Evolutionary conservation across 176 grass and related monocot genomes (phyloP).

Genomic region (Oryza glumipatula): DNA sequence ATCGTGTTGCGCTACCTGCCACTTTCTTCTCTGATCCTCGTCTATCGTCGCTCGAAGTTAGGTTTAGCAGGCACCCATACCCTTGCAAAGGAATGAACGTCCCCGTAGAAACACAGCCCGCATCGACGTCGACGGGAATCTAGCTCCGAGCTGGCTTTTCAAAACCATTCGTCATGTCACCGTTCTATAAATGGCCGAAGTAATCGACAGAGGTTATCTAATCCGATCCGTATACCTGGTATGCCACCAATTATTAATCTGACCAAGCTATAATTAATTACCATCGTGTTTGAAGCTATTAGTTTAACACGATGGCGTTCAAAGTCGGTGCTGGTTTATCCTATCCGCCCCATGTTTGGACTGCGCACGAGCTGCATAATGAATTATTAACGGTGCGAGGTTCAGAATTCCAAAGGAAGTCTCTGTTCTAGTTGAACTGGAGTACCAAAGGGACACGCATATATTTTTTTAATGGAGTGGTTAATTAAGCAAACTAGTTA

Average conservation of each 20-base stretch:
- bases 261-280: background rate
- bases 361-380: background rate
- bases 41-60: too few species aligned
- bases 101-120: too few species aligned
- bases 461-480: background rate
- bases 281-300: slow-evolving; percentile 7
- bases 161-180: too few species aligned
- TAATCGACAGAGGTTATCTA: too few species aligned
- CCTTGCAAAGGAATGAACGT: too few species aligned
- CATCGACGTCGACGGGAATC: too few species aligned
- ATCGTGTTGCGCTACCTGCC: too few species aligned
- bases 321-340: slow-evolving; percentile 4
- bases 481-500: slow-evolving; percentile 6
- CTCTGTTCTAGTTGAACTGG: background rate
- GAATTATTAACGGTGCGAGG: background rate
- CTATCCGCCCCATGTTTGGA: background rate
- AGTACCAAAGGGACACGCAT: background rate
- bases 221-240: too few species aligned
- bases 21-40: too few species aligned
- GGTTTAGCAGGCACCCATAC: too few species aligned
- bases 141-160: too few species aligned
- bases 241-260: background rate
- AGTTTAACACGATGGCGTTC: slow-evolving; percentile 15
- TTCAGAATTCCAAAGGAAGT: background rate
- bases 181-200: too few species aligned